These are phyloP conservation scores for Mycena galopus DNA, from an alignment of 768 basidiomycete species.

Conservation along the genomic window DNA sequence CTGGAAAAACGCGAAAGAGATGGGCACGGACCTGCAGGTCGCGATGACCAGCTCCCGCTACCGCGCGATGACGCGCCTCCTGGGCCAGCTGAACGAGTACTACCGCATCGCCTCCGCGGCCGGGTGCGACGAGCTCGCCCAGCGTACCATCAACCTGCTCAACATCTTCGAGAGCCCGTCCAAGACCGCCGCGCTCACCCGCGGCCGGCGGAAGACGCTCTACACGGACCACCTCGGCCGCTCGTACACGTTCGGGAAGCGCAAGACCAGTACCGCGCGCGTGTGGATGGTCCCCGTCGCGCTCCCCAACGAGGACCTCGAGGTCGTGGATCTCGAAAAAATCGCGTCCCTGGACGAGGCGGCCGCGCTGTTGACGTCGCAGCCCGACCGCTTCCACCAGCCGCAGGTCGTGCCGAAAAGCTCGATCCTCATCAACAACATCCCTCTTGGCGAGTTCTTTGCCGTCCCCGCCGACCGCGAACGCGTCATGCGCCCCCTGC, in stretches of 20 bases:
- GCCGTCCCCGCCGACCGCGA: slow-evolving; percentile 81
- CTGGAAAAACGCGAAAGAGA: slow-evolving; percentile 77
- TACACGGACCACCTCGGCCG: slow-evolving; percentile 82
- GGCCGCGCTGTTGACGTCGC: slow-evolving; percentile 26
- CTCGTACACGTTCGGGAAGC: slow-evolving; percentile 86
- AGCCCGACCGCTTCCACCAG: slow-evolving; percentile 32
- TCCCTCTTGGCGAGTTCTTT: slow-evolving; percentile 86
- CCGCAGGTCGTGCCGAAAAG: slow-evolving; percentile 59
- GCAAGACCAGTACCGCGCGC: slow-evolving; percentile 91
- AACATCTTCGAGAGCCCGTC: slow-evolving; percentile 75
- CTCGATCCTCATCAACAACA: slow-evolving; percentile 87
- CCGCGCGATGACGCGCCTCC: slow-evolving; percentile 69
- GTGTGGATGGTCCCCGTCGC: slow-evolving; percentile 90
- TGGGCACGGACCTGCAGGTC: slow-evolving; percentile 68
- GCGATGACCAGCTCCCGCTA: slow-evolving; percentile 79
- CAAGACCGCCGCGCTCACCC: slow-evolving; percentile 61
- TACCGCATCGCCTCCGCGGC: slow-evolving; percentile 71
- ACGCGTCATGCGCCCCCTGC: slow-evolving; percentile 84
- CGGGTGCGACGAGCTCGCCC: slow-evolving; percentile 67
- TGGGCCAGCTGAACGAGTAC: slow-evolving; percentile 77
- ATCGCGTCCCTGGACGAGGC: slow-evolving; percentile 36
- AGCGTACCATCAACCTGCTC: slow-evolving; percentile 65
- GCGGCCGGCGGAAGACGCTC: slow-evolving; percentile 69
- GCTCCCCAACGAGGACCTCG: neutral
- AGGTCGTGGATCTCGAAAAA: slow-evolving; percentile 44